Percentiles rank a stretch among this genome's conserved stretches.
Conservation (phyloP, 306 rosid genomes). For the Dicorynia guianensis region DNA sequence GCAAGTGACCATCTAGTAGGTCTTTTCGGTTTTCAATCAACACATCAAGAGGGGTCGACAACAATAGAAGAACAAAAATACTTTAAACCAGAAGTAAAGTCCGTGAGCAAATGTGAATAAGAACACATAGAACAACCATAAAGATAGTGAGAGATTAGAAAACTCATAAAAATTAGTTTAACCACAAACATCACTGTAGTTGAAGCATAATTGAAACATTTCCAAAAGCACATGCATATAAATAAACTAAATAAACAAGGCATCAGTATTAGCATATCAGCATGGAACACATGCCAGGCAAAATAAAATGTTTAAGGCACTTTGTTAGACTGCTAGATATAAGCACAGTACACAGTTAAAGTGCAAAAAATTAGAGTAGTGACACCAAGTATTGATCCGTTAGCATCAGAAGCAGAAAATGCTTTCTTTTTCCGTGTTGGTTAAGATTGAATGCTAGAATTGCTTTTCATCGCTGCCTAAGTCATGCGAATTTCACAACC, state of each 20-base stretch:
- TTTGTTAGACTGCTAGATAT: constrained; percentile 3
- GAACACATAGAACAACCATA: constrained; percentile 2
- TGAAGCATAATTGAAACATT: too few relatives aligned
- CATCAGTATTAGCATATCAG: constrained; percentile 16
- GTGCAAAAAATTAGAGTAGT: constrained; percentile 11
- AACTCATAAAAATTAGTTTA: constrained; percentile 17
- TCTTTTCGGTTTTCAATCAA: constrained; percentile 35
- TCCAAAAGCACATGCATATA: too few relatives aligned
- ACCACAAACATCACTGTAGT: too few relatives aligned
- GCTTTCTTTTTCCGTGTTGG: constrained; percentile 5
- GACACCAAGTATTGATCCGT: constrained; percentile 21
- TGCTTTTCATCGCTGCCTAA: constrained; percentile 27
- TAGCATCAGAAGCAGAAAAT: constrained; percentile 28
- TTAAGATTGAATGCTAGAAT: constrained; percentile 1
- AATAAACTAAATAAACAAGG: not conserved
- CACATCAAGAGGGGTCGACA: constrained; percentile 29
- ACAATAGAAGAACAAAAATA: constrained; percentile 34
- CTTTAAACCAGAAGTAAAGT: constrained; percentile 34
- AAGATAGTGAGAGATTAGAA: not conserved
- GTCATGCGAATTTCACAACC: not conserved
- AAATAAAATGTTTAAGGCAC: constrained; percentile 19
- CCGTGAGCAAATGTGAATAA: constrained; percentile 3
- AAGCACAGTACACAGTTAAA: not conserved
- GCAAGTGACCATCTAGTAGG: constrained; percentile 21
- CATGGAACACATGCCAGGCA: constrained; percentile 16